Conservation (phyloP, 2,329 filamentous ascomycete genomes). For the Waltergamsia citrina region DNA sequence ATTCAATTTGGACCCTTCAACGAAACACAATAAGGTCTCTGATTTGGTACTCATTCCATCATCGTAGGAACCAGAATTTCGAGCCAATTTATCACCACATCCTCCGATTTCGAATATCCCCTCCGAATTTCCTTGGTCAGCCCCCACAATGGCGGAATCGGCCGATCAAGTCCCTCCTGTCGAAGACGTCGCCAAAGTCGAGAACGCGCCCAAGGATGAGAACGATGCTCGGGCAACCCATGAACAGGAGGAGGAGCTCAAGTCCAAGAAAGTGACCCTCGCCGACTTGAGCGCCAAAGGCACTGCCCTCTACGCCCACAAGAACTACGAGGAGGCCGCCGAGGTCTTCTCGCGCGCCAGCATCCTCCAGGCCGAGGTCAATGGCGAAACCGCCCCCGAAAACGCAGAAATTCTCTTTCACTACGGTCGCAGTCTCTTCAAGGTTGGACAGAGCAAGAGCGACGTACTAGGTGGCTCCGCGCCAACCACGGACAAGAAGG, state of each 20-base stretch:
- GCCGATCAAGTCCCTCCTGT: constrained; percentile 15
- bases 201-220: constrained; percentile 5
- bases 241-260: constrained; percentile 29
- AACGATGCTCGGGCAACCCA: constrained; percentile 1
- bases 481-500: constrained; percentile 26
- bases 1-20: too few relatives aligned
- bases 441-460: constrained; percentile 87
- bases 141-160: constrained; percentile 15
- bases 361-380: constrained; percentile 81
- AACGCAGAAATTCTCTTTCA: constrained; percentile 93
- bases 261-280: constrained; percentile 53
- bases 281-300: constrained; percentile 73
- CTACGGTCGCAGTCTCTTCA: constrained; percentile 90
- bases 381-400: constrained; percentile 81
- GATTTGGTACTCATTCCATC: too few relatives aligned
- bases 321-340: constrained; percentile 76
- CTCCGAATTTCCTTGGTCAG: too few relatives aligned
- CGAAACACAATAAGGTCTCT: too few relatives aligned
- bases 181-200: constrained; percentile 2
- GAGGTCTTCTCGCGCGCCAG: constrained; percentile 85
- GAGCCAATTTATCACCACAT: too few relatives aligned
- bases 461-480: constrained; percentile 79
- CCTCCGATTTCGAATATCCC: too few relatives aligned
- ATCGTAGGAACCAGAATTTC: too few relatives aligned
- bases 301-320: constrained; percentile 76